These are phyloP conservation scores for Aspergillus sp. DNA, from an alignment of 2,329 filamentous ascomycete genomes.

Conservation along the genomic window DNA sequence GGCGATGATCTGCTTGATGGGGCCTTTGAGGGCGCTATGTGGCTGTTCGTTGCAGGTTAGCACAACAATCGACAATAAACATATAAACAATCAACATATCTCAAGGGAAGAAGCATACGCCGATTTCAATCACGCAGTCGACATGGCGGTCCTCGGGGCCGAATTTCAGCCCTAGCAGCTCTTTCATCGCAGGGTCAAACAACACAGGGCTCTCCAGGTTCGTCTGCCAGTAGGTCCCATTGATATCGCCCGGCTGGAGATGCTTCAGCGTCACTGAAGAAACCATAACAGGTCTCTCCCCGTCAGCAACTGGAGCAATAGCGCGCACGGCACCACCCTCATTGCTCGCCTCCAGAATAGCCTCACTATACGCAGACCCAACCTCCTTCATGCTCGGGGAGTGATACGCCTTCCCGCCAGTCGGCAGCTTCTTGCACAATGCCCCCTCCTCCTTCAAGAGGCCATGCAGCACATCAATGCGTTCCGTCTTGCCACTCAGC, in stretches of 20 bases:
- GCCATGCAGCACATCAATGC: constrained; percentile 31
- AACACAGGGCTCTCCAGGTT: background rate
- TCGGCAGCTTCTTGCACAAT: constrained; percentile 41
- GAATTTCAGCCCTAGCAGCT: background rate
- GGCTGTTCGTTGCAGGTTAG: background rate
- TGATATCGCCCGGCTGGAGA: background rate
- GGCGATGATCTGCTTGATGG: background rate
- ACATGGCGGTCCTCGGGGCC: background rate
- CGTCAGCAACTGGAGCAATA: background rate
- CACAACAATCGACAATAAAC: too few species aligned
- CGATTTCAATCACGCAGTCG: background rate
- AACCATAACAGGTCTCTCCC: background rate
- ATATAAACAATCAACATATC: too few species aligned
- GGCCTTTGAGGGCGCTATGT: background rate
- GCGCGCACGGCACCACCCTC: background rate
- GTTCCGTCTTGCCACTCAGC: constrained; percentile 43
- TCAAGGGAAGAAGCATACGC: background rate
- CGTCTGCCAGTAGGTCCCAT: background rate
- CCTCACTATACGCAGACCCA: background rate
- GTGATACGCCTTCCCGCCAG: constrained; percentile 46
- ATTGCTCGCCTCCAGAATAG: background rate
- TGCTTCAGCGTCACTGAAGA: background rate
- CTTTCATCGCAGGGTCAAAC: background rate
- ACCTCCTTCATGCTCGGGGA: constrained; percentile 25
- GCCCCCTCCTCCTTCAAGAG: constrained; percentile 27